phyloP scores from a whole-genome alignment of 2,329 filamentous ascomycete genomes.

The Graphium sp. region DNA sequence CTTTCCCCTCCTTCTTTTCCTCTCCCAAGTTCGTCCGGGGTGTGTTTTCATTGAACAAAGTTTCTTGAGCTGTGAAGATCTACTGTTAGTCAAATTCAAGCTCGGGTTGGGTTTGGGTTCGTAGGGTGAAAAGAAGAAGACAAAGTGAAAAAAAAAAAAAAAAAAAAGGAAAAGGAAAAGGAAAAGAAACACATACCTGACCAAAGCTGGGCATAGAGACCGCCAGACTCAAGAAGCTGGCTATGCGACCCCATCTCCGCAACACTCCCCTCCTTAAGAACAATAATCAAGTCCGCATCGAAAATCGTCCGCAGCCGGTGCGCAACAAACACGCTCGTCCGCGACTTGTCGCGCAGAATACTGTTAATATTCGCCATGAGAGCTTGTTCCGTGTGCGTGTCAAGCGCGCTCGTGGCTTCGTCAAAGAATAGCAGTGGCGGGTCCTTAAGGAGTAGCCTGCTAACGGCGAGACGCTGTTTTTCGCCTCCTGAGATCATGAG shows the following conservation, averaged over 20 bases:
- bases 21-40: constrained; percentile 27
- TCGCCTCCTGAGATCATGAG: constrained; percentile 96
- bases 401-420: constrained; percentile 81
- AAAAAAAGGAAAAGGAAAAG: neutral
- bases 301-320: constrained; percentile 87
- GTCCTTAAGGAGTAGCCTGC: constrained; percentile 71
- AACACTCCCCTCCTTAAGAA: constrained; percentile 69
- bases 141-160: neutral
- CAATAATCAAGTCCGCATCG: constrained; percentile 85
- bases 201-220: constrained; percentile 83
- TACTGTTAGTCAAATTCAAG: neutral
- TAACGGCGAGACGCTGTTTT: constrained; percentile 80
- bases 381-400: constrained; percentile 86
- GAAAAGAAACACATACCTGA: constrained; percentile 43
- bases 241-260: constrained; percentile 80
- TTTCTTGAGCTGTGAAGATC: constrained; percentile 38
- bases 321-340: constrained; percentile 90
- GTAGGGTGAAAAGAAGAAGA: constrained; percentile 1
- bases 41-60: constrained; percentile 33
- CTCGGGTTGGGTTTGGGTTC: too few relatives aligned
- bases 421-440: constrained; percentile 87
- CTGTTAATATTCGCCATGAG: constrained; percentile 85
- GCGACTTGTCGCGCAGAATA: constrained; percentile 71
- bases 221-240: constrained; percentile 60
- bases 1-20: constrained; percentile 15